Evolutionary conservation across 1,284 basidiomycete genomes (phyloP).

Genomic region (Stereum hirsutum): DNA sequence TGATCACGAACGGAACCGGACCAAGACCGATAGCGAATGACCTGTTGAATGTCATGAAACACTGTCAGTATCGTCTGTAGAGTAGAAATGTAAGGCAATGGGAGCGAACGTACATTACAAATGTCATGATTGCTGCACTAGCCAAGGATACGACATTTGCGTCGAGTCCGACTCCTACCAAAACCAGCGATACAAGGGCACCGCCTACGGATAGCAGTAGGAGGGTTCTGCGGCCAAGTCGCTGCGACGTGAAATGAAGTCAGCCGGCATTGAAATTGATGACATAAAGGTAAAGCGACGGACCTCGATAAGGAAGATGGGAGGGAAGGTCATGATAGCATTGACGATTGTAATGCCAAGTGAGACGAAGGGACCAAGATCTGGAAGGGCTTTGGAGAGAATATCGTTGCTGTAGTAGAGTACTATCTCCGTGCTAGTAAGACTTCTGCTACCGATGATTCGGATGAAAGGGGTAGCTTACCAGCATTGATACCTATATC

Average conservation of each 20-base stretch:
- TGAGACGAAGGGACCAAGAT: constrained; percentile 71
- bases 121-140: constrained; percentile 72
- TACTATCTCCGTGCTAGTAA: constrained; percentile 31
- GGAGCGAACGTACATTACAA: constrained; percentile 76
- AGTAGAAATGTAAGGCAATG: neutral
- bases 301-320: constrained; percentile 83
- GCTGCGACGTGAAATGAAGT: constrained; percentile 26
- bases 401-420: constrained; percentile 89
- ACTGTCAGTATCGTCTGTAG: neutral
- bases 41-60: constrained; percentile 27
- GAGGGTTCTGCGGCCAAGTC: constrained; percentile 54
- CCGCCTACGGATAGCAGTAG: constrained; percentile 50
- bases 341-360: constrained; percentile 78
- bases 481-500: constrained; percentile 46
- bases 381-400: constrained; percentile 68
- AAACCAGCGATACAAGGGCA: constrained; percentile 56
- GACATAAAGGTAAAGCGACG: constrained; percentile 14
- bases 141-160: constrained; percentile 49
- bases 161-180: constrained; percentile 70
- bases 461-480: constrained; percentile 8
- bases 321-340: constrained; percentile 69
- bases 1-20: constrained; percentile 86
- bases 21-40: constrained; percentile 89
- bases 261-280: constrained; percentile 5
- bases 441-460: too few species aligned